A percentile compares a stretch with the other conserved stretches of the same genome.
Evolutionary conservation across 225 moss, liverwort and hornwort species (phyloP).

Genomic region (Polytrichum commune): DNA sequence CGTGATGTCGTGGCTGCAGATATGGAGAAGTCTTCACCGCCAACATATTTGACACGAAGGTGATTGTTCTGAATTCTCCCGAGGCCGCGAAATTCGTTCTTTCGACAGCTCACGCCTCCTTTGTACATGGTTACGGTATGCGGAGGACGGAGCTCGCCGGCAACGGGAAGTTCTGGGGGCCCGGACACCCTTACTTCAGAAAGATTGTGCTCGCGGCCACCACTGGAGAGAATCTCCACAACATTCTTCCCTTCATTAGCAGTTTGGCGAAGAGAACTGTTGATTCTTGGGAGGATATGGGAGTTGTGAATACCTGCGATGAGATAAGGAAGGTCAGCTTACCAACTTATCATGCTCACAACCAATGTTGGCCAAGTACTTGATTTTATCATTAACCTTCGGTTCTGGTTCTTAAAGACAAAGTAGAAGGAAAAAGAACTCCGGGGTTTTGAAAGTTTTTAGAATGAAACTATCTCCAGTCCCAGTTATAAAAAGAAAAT

Average conservation of each 20-base stretch:
- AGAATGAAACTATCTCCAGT: too few relatives aligned
- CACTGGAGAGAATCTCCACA: conserved; percentile 14
- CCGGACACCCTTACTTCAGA: neutral
- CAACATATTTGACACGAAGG: neutral
- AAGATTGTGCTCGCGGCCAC: conserved; percentile 5
- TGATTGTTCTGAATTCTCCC: conserved; percentile 11
- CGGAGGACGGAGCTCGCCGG: fast-evolving
- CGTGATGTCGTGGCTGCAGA: conserved; percentile 2
- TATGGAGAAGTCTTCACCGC: conserved; percentile 17
- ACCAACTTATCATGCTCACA: too few relatives aligned
- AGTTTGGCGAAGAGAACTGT: conserved; percentile 20
- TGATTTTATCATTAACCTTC: too few relatives aligned
- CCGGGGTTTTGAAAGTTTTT: too few relatives aligned
- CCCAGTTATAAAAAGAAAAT: too few relatives aligned
- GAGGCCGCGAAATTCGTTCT: conserved; percentile 30
- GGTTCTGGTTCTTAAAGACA: too few relatives aligned
- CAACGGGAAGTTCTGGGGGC: neutral
- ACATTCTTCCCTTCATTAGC: conserved; percentile 19
- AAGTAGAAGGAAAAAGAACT: too few relatives aligned
- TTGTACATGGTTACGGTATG: neutral
- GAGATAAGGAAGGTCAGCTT: conserved; percentile 16
- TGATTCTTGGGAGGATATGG: conserved; percentile 14
- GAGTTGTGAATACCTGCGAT: conserved; percentile 11
- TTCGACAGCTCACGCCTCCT: conserved; percentile 13
- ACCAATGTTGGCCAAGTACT: too few relatives aligned